Evolutionary conservation across 2,329 filamentous ascomycete genomes (phyloP), one percentile per base, ranked within the genome.

Genomic region (Claviceps monticola): DNA sequence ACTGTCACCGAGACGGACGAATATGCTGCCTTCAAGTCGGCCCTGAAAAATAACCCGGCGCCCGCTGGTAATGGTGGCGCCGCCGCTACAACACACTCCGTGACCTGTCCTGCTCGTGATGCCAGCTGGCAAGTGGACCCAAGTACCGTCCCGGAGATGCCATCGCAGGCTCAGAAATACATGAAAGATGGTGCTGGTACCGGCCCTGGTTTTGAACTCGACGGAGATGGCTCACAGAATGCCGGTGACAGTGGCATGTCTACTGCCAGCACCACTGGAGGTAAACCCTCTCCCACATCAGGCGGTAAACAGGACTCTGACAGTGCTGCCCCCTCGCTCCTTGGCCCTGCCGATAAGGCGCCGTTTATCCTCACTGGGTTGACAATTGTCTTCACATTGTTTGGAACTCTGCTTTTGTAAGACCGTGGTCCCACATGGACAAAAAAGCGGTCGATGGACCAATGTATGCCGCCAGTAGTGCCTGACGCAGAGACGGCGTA

Each of bases 1-100:
- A 70, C 66, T 4, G 76, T 86, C 53, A 71, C 70, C 36, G 77
- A 84, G 57, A 69, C 45, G 19, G 56, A 67, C 42, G 86, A 91
- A 62, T 95, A 83, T 68, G 65, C 69, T 46, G 68, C 68, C 55
- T 74, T 78, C 60, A 69, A 73, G 60, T 64, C 62, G 11, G 75
- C 75, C 49, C 64, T 80, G 49, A 67, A 71, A 50, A 42, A 21
- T 14, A 72, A 77, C 64, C 68, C 77, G 26, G 66, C 70, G 5
- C 78, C 78, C 16, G 71, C 69, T 19, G 77, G 74, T 43, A 57
- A 69, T 49, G 76, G 74, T 48, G 76, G 76, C 53, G 72, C 71
- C 57, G 64, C 70, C 26, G 67, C 68, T 13, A 73, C 73, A 45
- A 74, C 74, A 6, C 66, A 73, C 55, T 60, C 71, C 14, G 67